Percentiles rank a stretch among this genome's conserved stretches.
These are phyloP conservation scores for Suillus clintonianus DNA, from an alignment of 768 basidiomycete species.

Conservation along the genomic window DNA sequence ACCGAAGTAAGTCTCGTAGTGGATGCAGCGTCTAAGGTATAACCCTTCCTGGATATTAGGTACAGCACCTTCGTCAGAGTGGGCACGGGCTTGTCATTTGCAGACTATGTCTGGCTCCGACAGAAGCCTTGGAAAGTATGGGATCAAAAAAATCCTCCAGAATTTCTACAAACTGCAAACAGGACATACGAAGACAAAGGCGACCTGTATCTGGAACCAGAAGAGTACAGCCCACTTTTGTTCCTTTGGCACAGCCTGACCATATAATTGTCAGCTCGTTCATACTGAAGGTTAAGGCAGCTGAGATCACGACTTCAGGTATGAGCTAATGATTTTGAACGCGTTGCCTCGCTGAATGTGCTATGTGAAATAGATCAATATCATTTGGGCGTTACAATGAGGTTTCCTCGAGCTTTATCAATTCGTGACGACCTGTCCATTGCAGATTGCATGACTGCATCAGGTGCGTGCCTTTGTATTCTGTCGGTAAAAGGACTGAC, in stretches of 20 bases:
- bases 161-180: slow-evolving; percentile 64
- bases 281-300: slow-evolving; percentile 90
- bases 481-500: background rate
- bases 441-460: slow-evolving; percentile 72
- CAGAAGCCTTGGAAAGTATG: slow-evolving; percentile 81
- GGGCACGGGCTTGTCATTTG: slow-evolving; percentile 84
- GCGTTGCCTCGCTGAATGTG: background rate
- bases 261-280: slow-evolving; percentile 67
- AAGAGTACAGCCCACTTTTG: slow-evolving; percentile 57
- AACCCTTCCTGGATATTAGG: slow-evolving; percentile 38
- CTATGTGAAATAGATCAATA: slow-evolving; percentile 62
- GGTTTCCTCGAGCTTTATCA: slow-evolving; percentile 84
- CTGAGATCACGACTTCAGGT: slow-evolving; percentile 84
- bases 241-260: background rate
- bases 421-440: slow-evolving; percentile 79
- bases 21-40: background rate
- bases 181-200: slow-evolving; percentile 77
- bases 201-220: slow-evolving; percentile 87
- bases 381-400: slow-evolving; percentile 85
- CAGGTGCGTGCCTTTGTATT: slow-evolving; percentile 42
- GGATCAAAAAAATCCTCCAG: slow-evolving; percentile 73
- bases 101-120: slow-evolving; percentile 85
- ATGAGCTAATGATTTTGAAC: slow-evolving; percentile 10
- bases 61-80: slow-evolving; percentile 89
- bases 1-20: slow-evolving; percentile 49